Evolutionary conservation across 2,329 filamentous ascomycete species (phyloP), one percentile per base, ranked within the genome.

Genomic region (Periconia macrospinosa): DNA sequence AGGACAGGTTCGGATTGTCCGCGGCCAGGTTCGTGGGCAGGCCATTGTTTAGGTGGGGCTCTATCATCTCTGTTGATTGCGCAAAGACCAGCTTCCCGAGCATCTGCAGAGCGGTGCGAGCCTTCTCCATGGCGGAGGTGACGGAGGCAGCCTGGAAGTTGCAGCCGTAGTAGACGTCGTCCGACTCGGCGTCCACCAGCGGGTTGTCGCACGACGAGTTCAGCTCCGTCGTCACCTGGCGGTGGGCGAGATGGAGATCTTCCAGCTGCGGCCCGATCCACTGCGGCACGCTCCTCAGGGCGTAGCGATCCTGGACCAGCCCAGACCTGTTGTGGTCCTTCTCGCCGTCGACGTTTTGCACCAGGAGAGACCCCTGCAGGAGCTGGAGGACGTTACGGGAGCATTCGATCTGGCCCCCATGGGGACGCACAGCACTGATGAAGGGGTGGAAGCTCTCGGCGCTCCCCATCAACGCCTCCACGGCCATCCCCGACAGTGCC

Each of bases 191-290:
- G 54, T 87, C 80, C 10, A 88, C 75, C 6, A 89, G 71, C 0
- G 83, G 86, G 64, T 89, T 90, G 61, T 89, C 87, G 0, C 84
- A 86, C 0, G 83, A 84, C 0, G 85, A 86, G 69, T 89, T 89
- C 13, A 87, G 75, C 63, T 89, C 87, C 0, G 78, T 73, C 0
- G 74, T 67, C 0, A 90, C 64, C 63, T 89, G 86, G 2, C 75
- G 66, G 35, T 80, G 74, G 0, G 86, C 83, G 0, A 86, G 76
- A 0, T 75, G 48, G 0, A 89, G 74, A 57, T 89, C 86, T 64
- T 90, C 87, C 0, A 89, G 71, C 15, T 83, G 77, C 0, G 87
- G 86, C 0, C 85, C 85, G 30, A 89, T 76, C 86, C 87, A 89
- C 70, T 90, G 87, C 0, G 84, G 78, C 0, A 84, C 80, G 0